A percentile compares a stretch with the other conserved stretches of the same genome.
Conservation (phyloP, 2,329 filamentous ascomycete genomes). For the Fusarium sterilihyphosum region DNA sequence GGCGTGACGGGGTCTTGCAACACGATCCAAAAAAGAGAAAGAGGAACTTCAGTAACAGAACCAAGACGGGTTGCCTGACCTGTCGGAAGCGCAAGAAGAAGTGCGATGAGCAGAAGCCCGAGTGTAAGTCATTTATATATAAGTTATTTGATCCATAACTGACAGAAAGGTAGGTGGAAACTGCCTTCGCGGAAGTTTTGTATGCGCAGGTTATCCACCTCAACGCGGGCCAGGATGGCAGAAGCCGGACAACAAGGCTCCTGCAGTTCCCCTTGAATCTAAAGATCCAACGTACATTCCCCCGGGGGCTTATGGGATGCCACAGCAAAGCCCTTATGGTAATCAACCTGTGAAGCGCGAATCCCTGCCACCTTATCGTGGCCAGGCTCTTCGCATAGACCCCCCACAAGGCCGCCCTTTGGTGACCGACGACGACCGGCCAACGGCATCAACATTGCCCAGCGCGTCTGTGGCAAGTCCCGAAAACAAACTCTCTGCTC, state of each 20-base stretch:
- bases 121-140: conserved; percentile 72
- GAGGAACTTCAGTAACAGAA: conserved; percentile 90
- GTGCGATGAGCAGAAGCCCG: conserved; percentile 92
- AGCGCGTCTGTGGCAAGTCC: conserved; percentile 68
- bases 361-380: conserved; percentile 67
- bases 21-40: conserved; percentile 76
- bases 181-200: conserved; percentile 88
- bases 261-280: conserved; percentile 80
- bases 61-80: conserved; percentile 94
- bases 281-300: conserved; percentile 76
- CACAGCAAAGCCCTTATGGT: conserved; percentile 55
- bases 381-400: conserved; percentile 70
- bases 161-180: conserved; percentile 73
- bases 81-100: conserved; percentile 96
- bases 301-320: conserved; percentile 70
- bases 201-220: conserved; percentile 90
- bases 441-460: conserved; percentile 67
- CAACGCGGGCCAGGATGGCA: conserved; percentile 77
- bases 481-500: conserved; percentile 69
- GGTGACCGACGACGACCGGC: conserved; percentile 66
- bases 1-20: conserved; percentile 61
- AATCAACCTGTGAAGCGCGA: conserved; percentile 62
- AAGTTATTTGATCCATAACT: conserved; percentile 3
- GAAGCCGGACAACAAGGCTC: conserved; percentile 76
- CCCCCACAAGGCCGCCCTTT: conserved; percentile 68